phyloP scores from a whole-genome alignment of 169 alveolate genomes.

The Pseudocohnilembus persalinus region DNA sequence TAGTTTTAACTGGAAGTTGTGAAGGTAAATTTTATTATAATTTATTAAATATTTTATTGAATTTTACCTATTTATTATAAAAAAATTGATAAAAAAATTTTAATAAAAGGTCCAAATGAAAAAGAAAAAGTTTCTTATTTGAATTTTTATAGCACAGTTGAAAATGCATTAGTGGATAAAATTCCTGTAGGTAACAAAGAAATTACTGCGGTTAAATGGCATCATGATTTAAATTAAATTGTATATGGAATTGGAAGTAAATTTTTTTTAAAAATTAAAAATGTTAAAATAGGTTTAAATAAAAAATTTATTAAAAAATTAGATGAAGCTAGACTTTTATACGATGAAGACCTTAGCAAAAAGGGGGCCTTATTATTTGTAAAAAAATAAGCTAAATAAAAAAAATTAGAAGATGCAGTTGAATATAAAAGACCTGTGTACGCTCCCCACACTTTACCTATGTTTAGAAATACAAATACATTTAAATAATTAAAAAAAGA shows the following conservation, averaged over 20 bases:
- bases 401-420: constrained; percentile 4
- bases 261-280: no score
- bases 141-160: not conserved
- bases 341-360: constrained; percentile 10
- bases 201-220: constrained; percentile 17
- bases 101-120: not conserved
- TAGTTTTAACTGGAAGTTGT: constrained; percentile 7
- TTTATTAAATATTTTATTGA: not conserved
- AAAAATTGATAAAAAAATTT: no score
- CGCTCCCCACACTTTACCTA: constrained; percentile 14
- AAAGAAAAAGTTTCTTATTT: constrained; percentile 20
- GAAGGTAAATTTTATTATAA: not conserved
- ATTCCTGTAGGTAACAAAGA: constrained; percentile 16
- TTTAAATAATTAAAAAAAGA: not conserved
- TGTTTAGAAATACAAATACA: constrained; percentile 3
- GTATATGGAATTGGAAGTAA: constrained; percentile 15
- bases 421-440: constrained; percentile 17
- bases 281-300: no score
- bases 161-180: not conserved
- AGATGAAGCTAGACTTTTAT: not conserved
- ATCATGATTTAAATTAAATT: constrained; percentile 15
- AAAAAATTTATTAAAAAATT: no score
- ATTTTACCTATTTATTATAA: not conserved
- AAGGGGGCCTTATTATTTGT: constrained; percentile 11
- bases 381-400: constrained; percentile 8